phyloP scores from a whole-genome alignment of 164 flowering plant genomes.

The Sextonia rubra region DNA sequence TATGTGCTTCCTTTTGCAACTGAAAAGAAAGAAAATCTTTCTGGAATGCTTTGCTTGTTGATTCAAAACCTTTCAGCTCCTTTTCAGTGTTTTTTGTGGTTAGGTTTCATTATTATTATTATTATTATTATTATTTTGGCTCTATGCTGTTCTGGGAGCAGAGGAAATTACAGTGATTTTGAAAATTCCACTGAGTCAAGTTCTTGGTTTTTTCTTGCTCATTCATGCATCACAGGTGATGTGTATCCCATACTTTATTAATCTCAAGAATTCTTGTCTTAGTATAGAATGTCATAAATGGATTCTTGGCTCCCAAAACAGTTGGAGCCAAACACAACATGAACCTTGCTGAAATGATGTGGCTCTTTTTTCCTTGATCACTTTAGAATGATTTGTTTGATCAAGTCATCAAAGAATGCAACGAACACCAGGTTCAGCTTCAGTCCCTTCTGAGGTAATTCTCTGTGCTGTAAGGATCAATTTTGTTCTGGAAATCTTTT shows the following conservation, averaged over 20 bases:
- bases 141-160: background rate
- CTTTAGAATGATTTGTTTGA: conserved; percentile 53
- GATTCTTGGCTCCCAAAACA: no score
- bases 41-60: background rate
- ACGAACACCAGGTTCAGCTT: conserved; percentile 55
- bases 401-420: conserved; percentile 70
- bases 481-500: background rate
- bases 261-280: background rate
- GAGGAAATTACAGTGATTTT: background rate
- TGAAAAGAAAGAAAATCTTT: background rate
- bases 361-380: conserved; percentile 10
- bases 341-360: background rate
- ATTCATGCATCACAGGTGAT: background rate
- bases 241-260: background rate
- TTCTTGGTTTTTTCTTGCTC: background rate
- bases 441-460: conserved; percentile 67
- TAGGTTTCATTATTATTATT: background rate
- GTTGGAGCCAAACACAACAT: background rate
- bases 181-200: background rate
- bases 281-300: background rate
- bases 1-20: background rate
- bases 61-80: background rate
- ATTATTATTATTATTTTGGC: no score
- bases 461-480: background rate
- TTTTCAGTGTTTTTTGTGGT: background rate